These are phyloP conservation scores for Parvularia atlantis DNA, from an alignment of 78 protist genomes.

Conservation along the genomic window DNA sequence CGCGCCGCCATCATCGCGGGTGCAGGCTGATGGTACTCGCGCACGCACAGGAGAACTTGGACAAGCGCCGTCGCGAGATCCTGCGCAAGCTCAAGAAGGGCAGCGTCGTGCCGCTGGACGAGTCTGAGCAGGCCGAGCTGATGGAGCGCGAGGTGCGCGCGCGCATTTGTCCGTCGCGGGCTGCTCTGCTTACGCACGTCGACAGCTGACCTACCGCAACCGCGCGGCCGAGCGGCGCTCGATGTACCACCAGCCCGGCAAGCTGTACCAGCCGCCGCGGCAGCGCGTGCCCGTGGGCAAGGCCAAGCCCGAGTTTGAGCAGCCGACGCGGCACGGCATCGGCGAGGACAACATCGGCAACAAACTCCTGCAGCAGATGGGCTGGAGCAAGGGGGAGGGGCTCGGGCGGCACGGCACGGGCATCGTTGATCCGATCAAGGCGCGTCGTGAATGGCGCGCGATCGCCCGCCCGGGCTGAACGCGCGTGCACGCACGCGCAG, in stretches of 20 bases:
- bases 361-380: constrained; percentile 1
- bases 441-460: no score
- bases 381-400: not conserved
- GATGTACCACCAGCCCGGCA: not conserved
- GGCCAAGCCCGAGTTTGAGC: not conserved
- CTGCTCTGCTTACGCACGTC: no score
- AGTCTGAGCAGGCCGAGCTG: no score
- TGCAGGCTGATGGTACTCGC: no score
- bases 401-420: not conserved
- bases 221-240: not conserved
- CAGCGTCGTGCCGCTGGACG: not conserved
- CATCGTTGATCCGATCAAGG: not conserved
- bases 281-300: not conserved
- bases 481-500: no score
- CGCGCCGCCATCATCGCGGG: no score
- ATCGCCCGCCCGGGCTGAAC: no score
- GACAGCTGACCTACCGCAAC: not conserved
- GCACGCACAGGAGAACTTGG: not conserved
- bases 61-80: not conserved
- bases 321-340: not conserved
- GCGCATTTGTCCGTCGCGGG: no score
- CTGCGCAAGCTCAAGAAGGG: not conserved
- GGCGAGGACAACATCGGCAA: not conserved
- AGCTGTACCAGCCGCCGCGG: not conserved
- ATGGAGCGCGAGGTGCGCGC: no score